Percentiles rank a stretch among this genome's conserved stretches.
phyloP scores from a whole-genome alignment of 331 rosid species.

The Spiraea crenata region DNA sequence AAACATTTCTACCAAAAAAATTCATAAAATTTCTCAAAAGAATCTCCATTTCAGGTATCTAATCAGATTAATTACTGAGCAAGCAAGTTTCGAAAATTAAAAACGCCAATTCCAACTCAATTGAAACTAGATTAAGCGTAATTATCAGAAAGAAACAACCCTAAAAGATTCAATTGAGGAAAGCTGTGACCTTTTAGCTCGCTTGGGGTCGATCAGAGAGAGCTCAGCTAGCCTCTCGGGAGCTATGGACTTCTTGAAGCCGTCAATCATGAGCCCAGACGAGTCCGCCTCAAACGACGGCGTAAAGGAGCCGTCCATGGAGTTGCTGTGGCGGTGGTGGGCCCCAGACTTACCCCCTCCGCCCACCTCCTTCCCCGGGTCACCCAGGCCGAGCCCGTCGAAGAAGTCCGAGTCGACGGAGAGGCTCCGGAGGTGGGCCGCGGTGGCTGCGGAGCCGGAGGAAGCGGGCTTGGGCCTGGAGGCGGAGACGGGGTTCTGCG shows the following conservation, averaged over 20 bases:
- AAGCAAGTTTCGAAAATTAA: neutral
- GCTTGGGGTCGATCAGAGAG: slow-evolving; percentile 83
- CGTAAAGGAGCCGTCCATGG: slow-evolving; percentile 71
- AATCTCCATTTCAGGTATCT: too few species aligned
- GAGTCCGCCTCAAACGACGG: slow-evolving; percentile 66
- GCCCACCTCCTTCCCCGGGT: slow-evolving; percentile 12
- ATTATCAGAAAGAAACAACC: neutral
- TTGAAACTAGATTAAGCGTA: neutral
- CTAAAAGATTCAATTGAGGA: slow-evolving; percentile 10
- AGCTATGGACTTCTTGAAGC: slow-evolving; percentile 68
- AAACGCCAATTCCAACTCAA: neutral
- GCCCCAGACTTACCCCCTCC: slow-evolving; percentile 48
- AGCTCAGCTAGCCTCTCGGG: slow-evolving; percentile 94
- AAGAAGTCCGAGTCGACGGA: slow-evolving; percentile 87
- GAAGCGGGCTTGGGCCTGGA: slow-evolving; percentile 18
- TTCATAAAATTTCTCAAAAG: too few species aligned
- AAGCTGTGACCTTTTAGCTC: slow-evolving; percentile 69
- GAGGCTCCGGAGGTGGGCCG: slow-evolving; percentile 57
- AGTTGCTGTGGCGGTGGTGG: slow-evolving; percentile 74
- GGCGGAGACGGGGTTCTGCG: slow-evolving; percentile 13
- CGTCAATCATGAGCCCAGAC: slow-evolving; percentile 34
- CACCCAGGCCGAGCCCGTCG: slow-evolving; percentile 45
- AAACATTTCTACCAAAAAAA: neutral
- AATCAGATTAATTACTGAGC: neutral
- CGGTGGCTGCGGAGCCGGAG: slow-evolving; percentile 23